These are phyloP conservation scores for Fusarium ramigenum DNA, from an alignment of 2,329 filamentous ascomycete genomes.

Conservation along the genomic window DNA sequence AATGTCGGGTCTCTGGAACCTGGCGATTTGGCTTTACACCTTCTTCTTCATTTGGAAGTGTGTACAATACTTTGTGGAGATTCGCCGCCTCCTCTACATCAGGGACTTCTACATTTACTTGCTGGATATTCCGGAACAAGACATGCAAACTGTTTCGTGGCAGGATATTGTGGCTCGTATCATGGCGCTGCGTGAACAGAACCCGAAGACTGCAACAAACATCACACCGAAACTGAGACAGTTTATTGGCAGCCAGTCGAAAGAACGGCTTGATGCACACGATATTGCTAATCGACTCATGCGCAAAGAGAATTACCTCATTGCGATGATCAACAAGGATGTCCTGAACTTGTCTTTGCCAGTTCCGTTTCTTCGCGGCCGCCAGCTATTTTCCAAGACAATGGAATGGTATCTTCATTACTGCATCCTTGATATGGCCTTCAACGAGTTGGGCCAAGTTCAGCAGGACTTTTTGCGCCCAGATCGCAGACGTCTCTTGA, in stretches of 20 bases:
- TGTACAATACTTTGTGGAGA: slow-evolving; percentile 77
- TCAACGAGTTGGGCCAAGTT: slow-evolving; percentile 88
- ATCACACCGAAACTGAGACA: slow-evolving; percentile 61
- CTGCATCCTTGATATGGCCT: slow-evolving; percentile 92
- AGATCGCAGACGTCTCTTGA: slow-evolving; percentile 80
- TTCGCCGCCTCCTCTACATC: slow-evolving; percentile 77
- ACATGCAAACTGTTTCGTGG: slow-evolving; percentile 96
- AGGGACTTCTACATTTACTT: slow-evolving; percentile 88
- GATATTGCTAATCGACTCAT: slow-evolving; percentile 97
- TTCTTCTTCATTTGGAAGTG: slow-evolving; percentile 87
- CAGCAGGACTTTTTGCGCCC: slow-evolving; percentile 86
- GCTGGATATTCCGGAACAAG: slow-evolving; percentile 80
- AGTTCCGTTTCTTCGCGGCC: slow-evolving; percentile 80
- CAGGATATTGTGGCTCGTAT: slow-evolving; percentile 87
- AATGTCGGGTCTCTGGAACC: slow-evolving; percentile 80
- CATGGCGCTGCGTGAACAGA: slow-evolving; percentile 84
- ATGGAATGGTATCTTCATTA: slow-evolving; percentile 93
- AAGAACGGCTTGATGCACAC: slow-evolving; percentile 93
- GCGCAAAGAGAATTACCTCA: slow-evolving; percentile 96
- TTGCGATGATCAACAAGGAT: slow-evolving; percentile 97
- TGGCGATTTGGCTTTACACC: slow-evolving; percentile 84
- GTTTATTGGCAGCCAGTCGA: slow-evolving; percentile 84
- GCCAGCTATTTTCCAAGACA: slow-evolving; percentile 87
- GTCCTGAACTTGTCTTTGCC: slow-evolving; percentile 87
- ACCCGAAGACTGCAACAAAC: slow-evolving; percentile 77